Evolutionary conservation across 345 rosid species (phyloP), one percentile per base, ranked within the genome.

Genomic region (Salix suchowensis): DNA sequence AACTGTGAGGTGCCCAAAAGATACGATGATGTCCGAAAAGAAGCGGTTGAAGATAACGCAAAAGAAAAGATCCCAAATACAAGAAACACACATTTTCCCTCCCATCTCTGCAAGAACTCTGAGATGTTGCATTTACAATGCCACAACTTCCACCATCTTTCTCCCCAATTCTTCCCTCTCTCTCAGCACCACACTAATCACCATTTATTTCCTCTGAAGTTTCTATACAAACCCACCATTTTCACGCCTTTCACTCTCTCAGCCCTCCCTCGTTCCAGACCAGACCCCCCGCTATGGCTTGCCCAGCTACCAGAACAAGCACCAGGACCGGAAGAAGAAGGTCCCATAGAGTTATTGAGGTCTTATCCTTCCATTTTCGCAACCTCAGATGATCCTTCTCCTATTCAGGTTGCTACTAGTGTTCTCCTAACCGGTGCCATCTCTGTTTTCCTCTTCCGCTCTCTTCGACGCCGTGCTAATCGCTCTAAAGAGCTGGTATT

Each of bases 401-500:
- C 91, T 26, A 80, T 93, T 76, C 98, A 93, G 55, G 83, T 92
- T 14, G 88, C 97, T 81, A 88, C 97, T 68, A 91, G 97, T 71
- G 90, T 93, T 64, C 86, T 95, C 73, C 96, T 95, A 72, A 91
- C 96, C 14, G 98, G 94, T 3, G 88, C 97, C 79, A 86, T 95
- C 81, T 79, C 88, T 19, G 77, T 95, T 78, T 95, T 93, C 86
- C 97, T 95, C 84, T 87, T 91, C 80, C 98, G 98, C 46, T 76
- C 98, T 14, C 36, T 95, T 55, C 89, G 98, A 65, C 97, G 97
- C 72, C 92, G 98, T 1, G 96, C 89, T 65, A 87, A 86, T 72
- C 96, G 97, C 4, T 87, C 92, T 9, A 95, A 90, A 83, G 94
- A 93, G 76, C 79, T 88, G 89, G 97, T 95, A 78, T 52, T 50